Base-by-base conservation (phyloP, 2,329 filamentous ascomycete species). In the Microsporum canis region DNA sequence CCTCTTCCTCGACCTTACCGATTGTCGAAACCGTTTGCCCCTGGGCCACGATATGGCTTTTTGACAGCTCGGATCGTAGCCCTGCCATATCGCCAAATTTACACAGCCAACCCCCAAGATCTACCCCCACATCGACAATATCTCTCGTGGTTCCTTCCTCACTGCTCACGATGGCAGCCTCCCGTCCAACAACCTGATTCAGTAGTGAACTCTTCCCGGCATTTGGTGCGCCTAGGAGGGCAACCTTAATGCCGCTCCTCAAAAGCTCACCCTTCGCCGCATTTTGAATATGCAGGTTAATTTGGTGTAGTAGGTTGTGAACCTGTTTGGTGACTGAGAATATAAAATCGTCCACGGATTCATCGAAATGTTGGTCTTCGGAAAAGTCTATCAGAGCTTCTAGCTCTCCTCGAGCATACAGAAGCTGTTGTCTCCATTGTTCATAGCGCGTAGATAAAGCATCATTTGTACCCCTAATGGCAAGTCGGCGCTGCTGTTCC, bases 331-430 rank as follows among this genome's bases (percentile, higher is more conserved):
- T 81, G 34, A 96, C 88, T 57, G 85, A 89, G 0, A 70, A 72
- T 51, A 95, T 80, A 27, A 97, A 79, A 60, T 88, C 82, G 0
- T 80, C 76, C 0, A 90, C 88, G 2, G 89, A 87, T 73, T 96
- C 91, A 67, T 97, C 91, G 69, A 99, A 95, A 76, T 97, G 89
- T 74, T 99, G 92, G 69, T 97, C 94, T 72, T 99, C 94, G 0
- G 89, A 88, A 71, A 99, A 99, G 74, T 99, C 94, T 64, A 99
- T 97, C 66, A 99, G 76, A 0, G 94, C 94, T 74, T 99, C 94
- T 43, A 99, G 80, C 75, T 97, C 91, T 7, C 90, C 94, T 1
- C 94, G 84, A 7, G 91, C 91, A 64, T 87, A 81, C 5, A 97
- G 78, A 17, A 99, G 76, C 65, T 85, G 80, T 65, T 83, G 78